Conservation (phyloP, 176 grass and related monocot species). For the bread wheat (Triticum aestivum) region DNA sequence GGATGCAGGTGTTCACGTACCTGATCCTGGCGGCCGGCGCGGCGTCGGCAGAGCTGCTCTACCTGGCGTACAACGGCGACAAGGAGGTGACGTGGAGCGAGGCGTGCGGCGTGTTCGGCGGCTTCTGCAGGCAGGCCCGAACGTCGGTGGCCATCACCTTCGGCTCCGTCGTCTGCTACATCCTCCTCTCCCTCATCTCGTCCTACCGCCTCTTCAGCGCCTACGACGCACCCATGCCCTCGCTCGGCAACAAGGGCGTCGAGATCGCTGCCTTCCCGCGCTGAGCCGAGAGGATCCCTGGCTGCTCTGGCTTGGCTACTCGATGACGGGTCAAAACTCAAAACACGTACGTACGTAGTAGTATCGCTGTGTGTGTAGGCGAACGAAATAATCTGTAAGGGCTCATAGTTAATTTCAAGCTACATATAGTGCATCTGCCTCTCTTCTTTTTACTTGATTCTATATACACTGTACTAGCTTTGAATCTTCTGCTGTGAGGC, state of each 20-base stretch:
- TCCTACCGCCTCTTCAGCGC: constrained; percentile 93
- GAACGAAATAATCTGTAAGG: background rate
- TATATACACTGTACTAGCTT: background rate
- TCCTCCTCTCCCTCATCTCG: constrained; percentile 83
- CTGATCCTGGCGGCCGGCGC: constrained; percentile 73
- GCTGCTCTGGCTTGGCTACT: background rate
- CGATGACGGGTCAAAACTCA: background rate
- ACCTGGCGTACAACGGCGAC: constrained; percentile 92
- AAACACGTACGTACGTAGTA: background rate
- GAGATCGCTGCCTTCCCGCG: constrained; percentile 73
- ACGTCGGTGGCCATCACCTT: constrained; percentile 86
- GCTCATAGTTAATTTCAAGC: background rate
- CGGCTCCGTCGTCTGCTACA: constrained; percentile 62
- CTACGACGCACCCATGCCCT: constrained; percentile 61
- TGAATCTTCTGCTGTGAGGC: background rate
- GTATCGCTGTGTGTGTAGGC: background rate
- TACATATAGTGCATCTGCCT: background rate
- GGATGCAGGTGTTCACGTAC: constrained; percentile 77
- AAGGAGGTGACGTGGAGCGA: constrained; percentile 88
- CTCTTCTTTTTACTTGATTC: background rate
- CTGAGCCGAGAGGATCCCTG: constrained; percentile 23
- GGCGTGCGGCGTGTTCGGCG: constrained; percentile 66
- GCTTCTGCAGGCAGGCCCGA: constrained; percentile 69
- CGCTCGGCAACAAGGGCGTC: constrained; percentile 53
- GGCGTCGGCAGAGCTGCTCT: constrained; percentile 70